Percentiles rank a stretch among this genome's conserved stretches.
Evolutionary conservation across 257 asterid genomes (phyloP).

Genomic region (Salvia miltiorrhiza): DNA sequence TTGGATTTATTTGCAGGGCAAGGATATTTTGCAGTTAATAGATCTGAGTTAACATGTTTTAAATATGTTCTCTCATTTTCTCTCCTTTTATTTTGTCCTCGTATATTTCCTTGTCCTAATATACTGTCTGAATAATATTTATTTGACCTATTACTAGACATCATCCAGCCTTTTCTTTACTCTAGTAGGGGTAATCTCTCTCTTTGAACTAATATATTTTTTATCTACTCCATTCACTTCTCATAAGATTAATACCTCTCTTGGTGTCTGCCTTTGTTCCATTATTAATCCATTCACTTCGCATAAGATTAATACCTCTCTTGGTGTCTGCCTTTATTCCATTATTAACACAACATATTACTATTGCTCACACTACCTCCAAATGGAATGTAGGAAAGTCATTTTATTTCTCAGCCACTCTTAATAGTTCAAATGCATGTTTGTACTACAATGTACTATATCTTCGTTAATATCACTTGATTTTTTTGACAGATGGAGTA

Average conservation of each 20-base stretch:
- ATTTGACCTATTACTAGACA: neutral
- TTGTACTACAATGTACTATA: slow-evolving; percentile 9
- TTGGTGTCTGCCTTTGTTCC: neutral
- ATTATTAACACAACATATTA: slow-evolving; percentile 3
- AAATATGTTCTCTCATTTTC: neutral
- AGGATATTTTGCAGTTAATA: neutral
- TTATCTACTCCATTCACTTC: slow-evolving; percentile 1
- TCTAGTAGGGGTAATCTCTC: neutral
- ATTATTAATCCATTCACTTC: neutral
- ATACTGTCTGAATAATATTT: neutral
- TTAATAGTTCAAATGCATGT: slow-evolving; percentile 9
- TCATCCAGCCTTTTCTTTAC: neutral
- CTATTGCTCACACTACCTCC: neutral
- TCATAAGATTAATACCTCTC: neutral
- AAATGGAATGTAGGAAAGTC: neutral
- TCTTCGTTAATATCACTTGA: slow-evolving; percentile 23
- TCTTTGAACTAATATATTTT: neutral
- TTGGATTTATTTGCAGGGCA: neutral
- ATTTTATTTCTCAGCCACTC: neutral
- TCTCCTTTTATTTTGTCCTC: neutral
- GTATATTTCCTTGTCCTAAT: neutral
- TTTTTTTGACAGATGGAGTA: slow-evolving; percentile 69
- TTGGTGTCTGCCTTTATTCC: neutral
- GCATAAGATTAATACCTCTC: neutral
- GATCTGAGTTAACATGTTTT: neutral